Percentiles rank a stretch among this genome's conserved stretches.
phyloP scores from a whole-genome alignment of 331 rosid species.

The Cydonia oblonga region DNA sequence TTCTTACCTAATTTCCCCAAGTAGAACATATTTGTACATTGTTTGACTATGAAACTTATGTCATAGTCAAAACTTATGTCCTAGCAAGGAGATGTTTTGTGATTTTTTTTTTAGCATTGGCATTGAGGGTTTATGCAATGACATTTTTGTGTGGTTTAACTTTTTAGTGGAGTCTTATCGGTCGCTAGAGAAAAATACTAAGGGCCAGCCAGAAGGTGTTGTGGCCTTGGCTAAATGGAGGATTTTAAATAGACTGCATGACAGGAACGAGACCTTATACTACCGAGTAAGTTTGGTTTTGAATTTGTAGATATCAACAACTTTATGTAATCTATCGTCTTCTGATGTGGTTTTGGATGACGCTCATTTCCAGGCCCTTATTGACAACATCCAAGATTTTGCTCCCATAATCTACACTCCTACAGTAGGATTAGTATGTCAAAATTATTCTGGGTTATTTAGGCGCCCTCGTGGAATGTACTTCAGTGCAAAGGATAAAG shows the following conservation, averaged over 20 bases:
- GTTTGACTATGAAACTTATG: neutral
- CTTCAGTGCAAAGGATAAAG: slow-evolving; percentile 97
- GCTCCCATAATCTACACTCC: slow-evolving; percentile 98
- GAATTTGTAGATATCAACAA: slow-evolving; percentile 1
- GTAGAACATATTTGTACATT: neutral
- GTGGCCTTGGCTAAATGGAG: slow-evolving; percentile 95
- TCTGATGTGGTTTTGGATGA: slow-evolving; percentile 5
- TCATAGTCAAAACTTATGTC: neutral
- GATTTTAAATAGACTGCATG: slow-evolving; percentile 91
- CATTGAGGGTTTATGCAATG: neutral
- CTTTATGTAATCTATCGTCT: neutral
- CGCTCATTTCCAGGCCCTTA: slow-evolving; percentile 56
- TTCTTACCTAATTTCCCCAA: neutral
- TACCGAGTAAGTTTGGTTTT: slow-evolving; percentile 60
- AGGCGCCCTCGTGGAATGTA: slow-evolving; percentile 99
- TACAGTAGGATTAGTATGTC: slow-evolving; percentile 92
- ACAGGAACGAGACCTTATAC: slow-evolving; percentile 89
- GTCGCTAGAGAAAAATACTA: slow-evolving; percentile 83
- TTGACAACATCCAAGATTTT: slow-evolving; percentile 84
- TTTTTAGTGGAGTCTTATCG: slow-evolving; percentile 83
- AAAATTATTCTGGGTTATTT: slow-evolving; percentile 87
- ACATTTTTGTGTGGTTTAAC: neutral
- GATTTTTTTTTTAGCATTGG: neutral
- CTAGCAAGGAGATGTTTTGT: neutral
- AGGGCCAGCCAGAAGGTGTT: slow-evolving; percentile 50